These are phyloP conservation scores for Fraxinus anomala DNA, from an alignment of 257 asterid species.

Conservation along the genomic window DNA sequence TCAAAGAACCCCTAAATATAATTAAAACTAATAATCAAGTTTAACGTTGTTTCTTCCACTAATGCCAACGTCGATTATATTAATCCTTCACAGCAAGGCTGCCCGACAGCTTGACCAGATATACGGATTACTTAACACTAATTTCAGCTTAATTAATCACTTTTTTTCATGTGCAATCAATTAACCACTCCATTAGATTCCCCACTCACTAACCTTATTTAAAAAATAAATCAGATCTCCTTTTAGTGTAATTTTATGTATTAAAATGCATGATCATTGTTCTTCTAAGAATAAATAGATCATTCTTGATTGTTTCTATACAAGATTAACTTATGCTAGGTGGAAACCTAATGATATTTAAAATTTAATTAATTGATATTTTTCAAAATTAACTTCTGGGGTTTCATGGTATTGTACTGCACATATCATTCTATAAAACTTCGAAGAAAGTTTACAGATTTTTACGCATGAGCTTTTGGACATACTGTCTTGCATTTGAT, in stretches of 20 bases:
- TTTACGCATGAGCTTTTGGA: not conserved
- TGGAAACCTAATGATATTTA: not conserved
- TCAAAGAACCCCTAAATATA: not conserved
- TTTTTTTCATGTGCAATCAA: slow-evolving; percentile 46
- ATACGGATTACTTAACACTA: slow-evolving; percentile 36
- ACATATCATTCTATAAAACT: too few relatives aligned
- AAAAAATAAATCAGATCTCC: slow-evolving; percentile 28
- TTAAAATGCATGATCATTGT: slow-evolving; percentile 27
- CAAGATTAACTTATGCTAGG: not conserved
- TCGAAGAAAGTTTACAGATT: too few relatives aligned
- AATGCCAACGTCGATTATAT: slow-evolving; percentile 9
- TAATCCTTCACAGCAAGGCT: slow-evolving; percentile 43
- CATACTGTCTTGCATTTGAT: too few relatives aligned
- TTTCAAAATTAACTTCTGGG: too few relatives aligned
- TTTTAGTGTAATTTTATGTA: not conserved
- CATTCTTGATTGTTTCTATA: not conserved
- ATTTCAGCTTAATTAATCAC: slow-evolving; percentile 24
- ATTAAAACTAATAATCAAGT: slow-evolving; percentile 20
- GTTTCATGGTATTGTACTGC: too few relatives aligned
- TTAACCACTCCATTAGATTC: slow-evolving; percentile 35
- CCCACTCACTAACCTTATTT: not conserved
- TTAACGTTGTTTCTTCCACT: slow-evolving; percentile 42
- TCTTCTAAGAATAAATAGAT: slow-evolving; percentile 43
- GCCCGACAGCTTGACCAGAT: slow-evolving; percentile 61
- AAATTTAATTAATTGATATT: too few relatives aligned